Evolutionary conservation across 108 stramenopile species (phyloP), one percentile per base, ranked within the genome.

Genomic region (Cyclotella atomus): DNA sequence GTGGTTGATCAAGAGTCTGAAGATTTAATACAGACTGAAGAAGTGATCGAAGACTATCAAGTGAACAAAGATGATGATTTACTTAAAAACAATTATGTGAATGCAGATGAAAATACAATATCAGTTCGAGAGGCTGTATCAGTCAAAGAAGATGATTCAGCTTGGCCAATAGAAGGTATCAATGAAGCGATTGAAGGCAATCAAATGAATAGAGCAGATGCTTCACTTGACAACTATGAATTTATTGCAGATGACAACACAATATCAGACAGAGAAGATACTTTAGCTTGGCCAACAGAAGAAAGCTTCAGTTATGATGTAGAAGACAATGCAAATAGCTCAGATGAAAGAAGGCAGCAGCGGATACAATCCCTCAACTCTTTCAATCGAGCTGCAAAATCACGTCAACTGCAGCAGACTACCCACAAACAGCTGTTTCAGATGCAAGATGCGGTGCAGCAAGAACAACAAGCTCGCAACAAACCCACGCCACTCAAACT

Each of bases 401-500:
- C 6, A 41, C 47, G 4, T 17, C 47, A 49, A 49, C 9, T n/a
- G 47, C 47, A 49, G n/a, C 47, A 41, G 38, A 7, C 7, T 9
- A 41, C 7, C 38, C 38, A 9, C 9, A 41, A 12, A 12, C 38
- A 41, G 38, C 38, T 9, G 38, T 12, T 9, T 7, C 38, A 41
- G 38, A 7, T 9, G 12, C 38, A 41, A 12, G 12, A 41, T 41
- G n/a, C n/a, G n/a, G n/a, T n/a, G n/a, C n/a, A n/a, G n/a, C 38
- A 41, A 41, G 12, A 41, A 7, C 38, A 41, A 41, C 38, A 41
- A 41, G 12, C 38, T 19, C 16, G 9, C n/a, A 49, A 10, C 4
- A 9, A 10, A n/a, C 12, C 28, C 41, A n/a, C 57, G 62, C 32
- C 66, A 47, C 38, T 27, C 24, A 33, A 34, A 27, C 49, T 72